A percentile compares a stretch with the other conserved stretches of the same genome.
These are phyloP conservation scores for Pachysandra terminalis DNA, from an alignment of 164 flowering plant species.

Conservation along the genomic window DNA sequence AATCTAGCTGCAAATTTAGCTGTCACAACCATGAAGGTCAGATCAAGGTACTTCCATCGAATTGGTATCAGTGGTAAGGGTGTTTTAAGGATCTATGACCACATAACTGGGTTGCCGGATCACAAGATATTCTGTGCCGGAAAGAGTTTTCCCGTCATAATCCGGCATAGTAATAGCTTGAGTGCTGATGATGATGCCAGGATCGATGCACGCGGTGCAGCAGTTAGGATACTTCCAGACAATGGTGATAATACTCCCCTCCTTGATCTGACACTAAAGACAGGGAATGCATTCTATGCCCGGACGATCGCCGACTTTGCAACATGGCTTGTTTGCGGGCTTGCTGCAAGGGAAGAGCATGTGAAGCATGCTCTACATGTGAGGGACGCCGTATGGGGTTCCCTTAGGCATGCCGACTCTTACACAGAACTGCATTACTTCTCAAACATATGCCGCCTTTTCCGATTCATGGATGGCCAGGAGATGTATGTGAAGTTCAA, in stretches of 20 bases:
- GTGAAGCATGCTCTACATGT: constrained; percentile 62
- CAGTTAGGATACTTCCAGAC: constrained; percentile 51
- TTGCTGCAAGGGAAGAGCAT: constrained; percentile 65
- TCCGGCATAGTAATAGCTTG: constrained; percentile 75
- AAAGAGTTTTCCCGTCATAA: constrained; percentile 44
- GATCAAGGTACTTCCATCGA: constrained; percentile 69
- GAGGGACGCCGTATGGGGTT: constrained; percentile 73
- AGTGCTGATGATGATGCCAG: constrained; percentile 83
- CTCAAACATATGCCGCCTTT: constrained; percentile 58
- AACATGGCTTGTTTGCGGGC: constrained; percentile 73
- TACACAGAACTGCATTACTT: constrained; percentile 64
- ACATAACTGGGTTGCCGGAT: constrained; percentile 46
- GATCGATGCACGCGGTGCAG: constrained; percentile 78
- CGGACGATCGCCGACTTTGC: constrained; percentile 66
- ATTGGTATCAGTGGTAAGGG: constrained; percentile 76
- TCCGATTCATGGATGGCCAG: constrained; percentile 50
- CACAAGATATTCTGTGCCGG: constrained; percentile 63
- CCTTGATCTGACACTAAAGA: constrained; percentile 66
- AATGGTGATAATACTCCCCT: constrained; percentile 25
- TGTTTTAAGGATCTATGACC: constrained; percentile 44
- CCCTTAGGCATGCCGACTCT: constrained; percentile 52
- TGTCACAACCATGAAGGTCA: constrained; percentile 65
- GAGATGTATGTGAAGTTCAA: constrained; percentile 72
- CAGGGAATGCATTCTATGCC: constrained; percentile 80
- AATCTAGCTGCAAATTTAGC: constrained; percentile 68